Base-by-base conservation (phyloP, 345 rosid species). In the Hirschfeldia incana region DNA sequence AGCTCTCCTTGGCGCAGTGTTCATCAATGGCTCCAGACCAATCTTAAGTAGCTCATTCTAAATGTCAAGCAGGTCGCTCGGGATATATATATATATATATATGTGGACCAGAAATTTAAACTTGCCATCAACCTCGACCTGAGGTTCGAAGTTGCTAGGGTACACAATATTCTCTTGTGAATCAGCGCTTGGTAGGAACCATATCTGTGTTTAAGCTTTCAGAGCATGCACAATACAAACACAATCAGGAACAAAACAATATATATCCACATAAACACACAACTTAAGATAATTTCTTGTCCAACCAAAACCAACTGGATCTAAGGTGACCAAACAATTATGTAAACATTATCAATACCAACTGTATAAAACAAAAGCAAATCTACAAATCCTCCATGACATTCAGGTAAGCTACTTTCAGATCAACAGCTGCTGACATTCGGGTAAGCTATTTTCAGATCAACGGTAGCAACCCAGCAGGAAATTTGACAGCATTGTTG, bases 331-430 rank as follows among this genome's bases (percentile, higher is more conserved):
- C 42, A 37, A 37, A 37, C 42, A 37, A 9, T 37, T 37, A 37
- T 1, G 42, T 37, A 37, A 37, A 37, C 17, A 44, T 30, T 32
- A 37, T 37, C 42, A 8, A 36, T 8, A 34, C 1, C 10, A 8
- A 37, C 42, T 37, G 10, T 37, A 16, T 13, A 36, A 30, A 62
- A 1, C 17, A 62, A 30, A 3, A 8, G n/a, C 11, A 66, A 34
- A 94, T 97, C 95, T 89, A 89, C 69, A 94, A 85, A 83, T 94
- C 92, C 46, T 94, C 92, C 85, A 89, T 84, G 33, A 92, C 97
- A 21, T 21, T 21, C 21, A 21, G 21, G 21, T 30, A 30, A 30
- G 33, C 4, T 30, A 30, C 32, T 30, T 30, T 30, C 32, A 30
- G 32, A 30, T 30, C 32, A 30, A 30, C 32, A 30, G 32, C 4